phyloP scores from a whole-genome alignment of 2,329 filamentous ascomycete genomes.

The Lecanicillium sp. region DNA sequence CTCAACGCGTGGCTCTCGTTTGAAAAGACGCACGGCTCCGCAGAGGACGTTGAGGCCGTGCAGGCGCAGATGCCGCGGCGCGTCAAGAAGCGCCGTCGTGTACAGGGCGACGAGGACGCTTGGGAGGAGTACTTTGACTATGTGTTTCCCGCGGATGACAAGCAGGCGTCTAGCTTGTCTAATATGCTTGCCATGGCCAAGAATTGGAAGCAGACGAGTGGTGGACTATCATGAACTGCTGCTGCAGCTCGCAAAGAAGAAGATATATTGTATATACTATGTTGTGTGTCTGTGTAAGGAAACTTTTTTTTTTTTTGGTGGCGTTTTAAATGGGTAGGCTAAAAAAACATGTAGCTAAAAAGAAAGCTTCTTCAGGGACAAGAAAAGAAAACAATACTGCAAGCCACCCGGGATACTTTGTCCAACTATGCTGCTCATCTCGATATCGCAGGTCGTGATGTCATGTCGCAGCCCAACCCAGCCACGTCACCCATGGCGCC shows the following conservation, averaged over 20 bases:
- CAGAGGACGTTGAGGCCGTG: constrained; percentile 70
- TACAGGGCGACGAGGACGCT: constrained; percentile 79
- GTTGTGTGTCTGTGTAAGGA: too few species aligned
- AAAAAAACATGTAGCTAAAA: too few species aligned
- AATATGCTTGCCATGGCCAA: constrained; percentile 79
- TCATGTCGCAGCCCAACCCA: too few species aligned
- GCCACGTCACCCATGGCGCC: too few species aligned
- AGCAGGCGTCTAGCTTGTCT: constrained; percentile 73
- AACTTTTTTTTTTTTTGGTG: too few species aligned
- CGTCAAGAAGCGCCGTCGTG: constrained; percentile 83
- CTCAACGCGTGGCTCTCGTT: constrained; percentile 91
- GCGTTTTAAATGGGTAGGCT: too few species aligned
- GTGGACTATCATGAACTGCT: constrained; percentile 16
- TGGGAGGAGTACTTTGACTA: constrained; percentile 95
- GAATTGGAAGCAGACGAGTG: constrained; percentile 69
- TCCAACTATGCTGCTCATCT: too few species aligned
- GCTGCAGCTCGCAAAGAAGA: too few species aligned
- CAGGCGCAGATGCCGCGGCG: constrained; percentile 89
- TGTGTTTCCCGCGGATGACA: constrained; percentile 91
- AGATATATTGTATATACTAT: background rate
- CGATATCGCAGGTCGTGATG: too few species aligned
- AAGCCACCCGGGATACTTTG: too few species aligned
- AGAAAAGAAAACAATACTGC: too few species aligned
- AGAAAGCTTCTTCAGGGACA: too few species aligned
- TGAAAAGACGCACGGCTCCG: constrained; percentile 73